Conservation (phyloP, 176 grass and related monocot genomes). For the Puya raimondii region DNA sequence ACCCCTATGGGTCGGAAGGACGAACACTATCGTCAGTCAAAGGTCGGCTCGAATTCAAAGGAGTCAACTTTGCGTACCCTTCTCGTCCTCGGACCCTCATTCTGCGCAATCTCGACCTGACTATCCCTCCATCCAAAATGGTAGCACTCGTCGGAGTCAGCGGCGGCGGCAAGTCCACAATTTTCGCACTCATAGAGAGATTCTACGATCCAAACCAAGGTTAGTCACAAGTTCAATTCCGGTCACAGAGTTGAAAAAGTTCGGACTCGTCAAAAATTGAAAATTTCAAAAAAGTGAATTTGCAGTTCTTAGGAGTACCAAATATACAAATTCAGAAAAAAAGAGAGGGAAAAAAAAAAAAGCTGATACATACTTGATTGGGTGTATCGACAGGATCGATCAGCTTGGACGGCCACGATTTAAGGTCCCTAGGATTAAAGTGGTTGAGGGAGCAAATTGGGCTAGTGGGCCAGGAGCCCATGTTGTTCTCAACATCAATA, state of each 20-base stretch:
- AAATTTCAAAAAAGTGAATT: background rate
- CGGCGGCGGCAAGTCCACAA: conserved; percentile 61
- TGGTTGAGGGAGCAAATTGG: conserved; percentile 63
- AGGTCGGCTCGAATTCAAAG: conserved; percentile 43
- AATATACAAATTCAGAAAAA: too few species aligned
- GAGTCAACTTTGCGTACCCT: conserved; percentile 55
- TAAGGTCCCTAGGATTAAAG: conserved; percentile 35
- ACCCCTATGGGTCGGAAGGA: conserved; percentile 23
- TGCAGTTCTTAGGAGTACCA: too few species aligned
- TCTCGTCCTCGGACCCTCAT: conserved; percentile 33
- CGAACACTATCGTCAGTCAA: conserved; percentile 5
- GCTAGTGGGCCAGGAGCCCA: conserved; percentile 45
- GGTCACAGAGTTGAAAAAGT: too few species aligned
- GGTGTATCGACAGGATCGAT: conserved; percentile 19
- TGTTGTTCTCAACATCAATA: conserved; percentile 54
- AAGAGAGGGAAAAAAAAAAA: too few species aligned
- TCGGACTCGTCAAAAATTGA: too few species aligned
- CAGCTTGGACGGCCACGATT: conserved; percentile 40
- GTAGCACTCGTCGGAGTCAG: conserved; percentile 39
- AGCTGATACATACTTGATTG: background rate
- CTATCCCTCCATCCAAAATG: conserved; percentile 31
- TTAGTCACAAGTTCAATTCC: background rate
- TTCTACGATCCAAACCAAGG: conserved; percentile 61
- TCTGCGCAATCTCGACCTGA: conserved; percentile 37
- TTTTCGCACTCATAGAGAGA: conserved; percentile 55